Percentiles rank a stretch among this genome's conserved stretches.
Conservation (phyloP, 176 grass and related monocot species). For the Musa beccarii region DNA sequence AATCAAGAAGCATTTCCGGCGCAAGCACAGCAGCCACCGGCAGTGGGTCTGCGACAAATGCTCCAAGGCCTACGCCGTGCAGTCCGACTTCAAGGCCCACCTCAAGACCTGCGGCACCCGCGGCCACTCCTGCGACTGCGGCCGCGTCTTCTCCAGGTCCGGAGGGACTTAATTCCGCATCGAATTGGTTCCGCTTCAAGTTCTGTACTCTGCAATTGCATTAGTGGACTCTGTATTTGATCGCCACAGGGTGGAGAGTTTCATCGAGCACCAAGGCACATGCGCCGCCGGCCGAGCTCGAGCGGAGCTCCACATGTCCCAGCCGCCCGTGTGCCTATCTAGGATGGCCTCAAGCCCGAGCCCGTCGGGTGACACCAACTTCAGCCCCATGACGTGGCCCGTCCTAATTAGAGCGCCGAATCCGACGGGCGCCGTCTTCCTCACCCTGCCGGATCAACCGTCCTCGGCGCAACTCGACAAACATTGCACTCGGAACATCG, state of each 20-base stretch:
- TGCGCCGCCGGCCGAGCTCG: slow-evolving; percentile 14
- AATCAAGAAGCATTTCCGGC: slow-evolving; percentile 85
- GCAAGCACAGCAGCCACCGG: slow-evolving; percentile 63
- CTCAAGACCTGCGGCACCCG: slow-evolving; percentile 77
- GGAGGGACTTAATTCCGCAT: too few species aligned
- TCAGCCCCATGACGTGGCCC: slow-evolving; percentile 11
- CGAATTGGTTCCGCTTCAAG: too few species aligned
- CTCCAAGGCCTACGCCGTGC: slow-evolving; percentile 83
- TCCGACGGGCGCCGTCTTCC: slow-evolving; percentile 2
- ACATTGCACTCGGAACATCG: not conserved
- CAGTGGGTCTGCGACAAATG: slow-evolving; percentile 62
- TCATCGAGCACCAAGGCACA: slow-evolving; percentile 29
- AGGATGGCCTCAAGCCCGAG: slow-evolving; percentile 21
- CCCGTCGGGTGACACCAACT: slow-evolving; percentile 24
- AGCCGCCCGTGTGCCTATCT: slow-evolving; percentile 12
- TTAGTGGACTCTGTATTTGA: not conserved
- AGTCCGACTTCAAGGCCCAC: slow-evolving; percentile 81
- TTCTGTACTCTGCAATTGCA: too few species aligned
- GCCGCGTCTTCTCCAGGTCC: slow-evolving; percentile 76
- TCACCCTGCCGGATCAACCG: not conserved
- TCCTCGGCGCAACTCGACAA: not conserved
- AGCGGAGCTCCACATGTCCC: slow-evolving; percentile 1
- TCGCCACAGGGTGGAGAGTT: slow-evolving; percentile 22
- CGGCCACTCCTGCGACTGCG: slow-evolving; percentile 77
- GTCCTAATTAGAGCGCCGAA: not conserved